These are phyloP conservation scores for Dendrothele bispora DNA, from an alignment of 768 basidiomycete species.

Conservation along the genomic window DNA sequence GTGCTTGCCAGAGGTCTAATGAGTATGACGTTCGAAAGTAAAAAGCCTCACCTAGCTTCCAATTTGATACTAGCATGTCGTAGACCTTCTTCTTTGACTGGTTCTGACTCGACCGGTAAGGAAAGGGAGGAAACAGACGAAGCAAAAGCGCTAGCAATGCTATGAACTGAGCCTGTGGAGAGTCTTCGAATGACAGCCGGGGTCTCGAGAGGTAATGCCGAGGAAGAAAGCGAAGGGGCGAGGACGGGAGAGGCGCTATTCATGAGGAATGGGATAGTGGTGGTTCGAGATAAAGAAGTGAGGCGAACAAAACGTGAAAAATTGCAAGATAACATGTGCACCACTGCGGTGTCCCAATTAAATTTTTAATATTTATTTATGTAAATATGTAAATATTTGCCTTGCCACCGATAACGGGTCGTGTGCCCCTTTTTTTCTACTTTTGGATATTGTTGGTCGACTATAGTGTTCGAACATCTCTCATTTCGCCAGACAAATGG, in stretches of 20 bases:
- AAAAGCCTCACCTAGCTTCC: constrained; percentile 66
- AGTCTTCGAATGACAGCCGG: constrained; percentile 21
- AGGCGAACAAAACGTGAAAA: too few species aligned
- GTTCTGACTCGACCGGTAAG: constrained; percentile 36
- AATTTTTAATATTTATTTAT: too few species aligned
- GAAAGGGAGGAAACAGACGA: constrained; percentile 34
- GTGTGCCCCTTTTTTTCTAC: too few species aligned
- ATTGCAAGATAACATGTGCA: too few species aligned
- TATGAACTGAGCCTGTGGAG: constrained; percentile 34
- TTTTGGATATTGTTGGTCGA: too few species aligned
- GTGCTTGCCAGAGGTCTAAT: constrained; percentile 32
- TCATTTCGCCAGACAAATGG: too few species aligned
- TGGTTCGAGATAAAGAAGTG: constrained; percentile 11
- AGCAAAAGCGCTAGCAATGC: constrained; percentile 27
- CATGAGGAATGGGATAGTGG: constrained; percentile 6
- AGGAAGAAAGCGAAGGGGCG: constrained; percentile 9
- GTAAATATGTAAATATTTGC: too few species aligned
- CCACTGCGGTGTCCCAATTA: too few species aligned
- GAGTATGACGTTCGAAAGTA: constrained; percentile 26
- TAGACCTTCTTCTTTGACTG: constrained; percentile 58
- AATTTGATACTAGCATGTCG: constrained; percentile 55
- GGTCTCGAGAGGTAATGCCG: constrained; percentile 15
- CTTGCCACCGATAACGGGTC: too few species aligned
- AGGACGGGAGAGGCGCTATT: constrained; percentile 15
- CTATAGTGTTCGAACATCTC: too few species aligned